These are phyloP conservation scores for Fusarium caatingaense DNA, from an alignment of 2,329 filamentous ascomycete species.

Conservation along the genomic window DNA sequence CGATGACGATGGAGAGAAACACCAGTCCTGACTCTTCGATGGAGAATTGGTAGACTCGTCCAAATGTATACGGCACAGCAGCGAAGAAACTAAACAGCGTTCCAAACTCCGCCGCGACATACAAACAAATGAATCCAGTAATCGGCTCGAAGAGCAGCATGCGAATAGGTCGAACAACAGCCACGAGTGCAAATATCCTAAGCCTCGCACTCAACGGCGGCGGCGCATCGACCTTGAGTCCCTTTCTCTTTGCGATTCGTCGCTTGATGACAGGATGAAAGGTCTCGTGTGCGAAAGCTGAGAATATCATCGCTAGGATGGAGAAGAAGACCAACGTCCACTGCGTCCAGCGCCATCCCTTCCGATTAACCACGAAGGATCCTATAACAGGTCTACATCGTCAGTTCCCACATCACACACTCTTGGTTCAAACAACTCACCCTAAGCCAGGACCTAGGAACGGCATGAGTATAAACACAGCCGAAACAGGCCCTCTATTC, in stretches of 20 bases:
- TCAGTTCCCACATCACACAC: not conserved
- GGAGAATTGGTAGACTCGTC: conserved; percentile 57
- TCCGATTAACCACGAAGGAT: conserved; percentile 58
- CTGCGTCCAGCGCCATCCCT: conserved; percentile 66
- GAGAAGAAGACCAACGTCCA: conserved; percentile 63
- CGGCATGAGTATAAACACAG: conserved; percentile 61
- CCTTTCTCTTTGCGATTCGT: conserved; percentile 52
- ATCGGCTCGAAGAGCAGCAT: conserved; percentile 74
- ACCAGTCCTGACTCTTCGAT: conserved; percentile 57
- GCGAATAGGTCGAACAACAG: conserved; percentile 62
- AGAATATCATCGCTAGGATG: conserved; percentile 50
- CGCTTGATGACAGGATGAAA: conserved; percentile 64
- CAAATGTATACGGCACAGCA: conserved; percentile 62
- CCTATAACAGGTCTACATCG: conserved; percentile 58
- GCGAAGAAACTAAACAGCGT: conserved; percentile 66
- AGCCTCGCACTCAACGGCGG: conserved; percentile 45
- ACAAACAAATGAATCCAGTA: conserved; percentile 65
- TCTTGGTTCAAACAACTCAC: conserved; percentile 47
- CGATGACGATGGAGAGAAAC: conserved; percentile 59
- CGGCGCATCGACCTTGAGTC: conserved; percentile 41
- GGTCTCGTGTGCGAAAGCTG: conserved; percentile 63
- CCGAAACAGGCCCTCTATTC: conserved; percentile 56
- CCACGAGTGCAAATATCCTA: conserved; percentile 54
- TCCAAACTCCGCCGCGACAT: conserved; percentile 63
- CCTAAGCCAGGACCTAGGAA: conserved; percentile 65